Evolutionary conservation across 768 basidiomycete species (phyloP), one percentile per base, ranked within the genome.

Genomic region (Trametes gibbosa): DNA sequence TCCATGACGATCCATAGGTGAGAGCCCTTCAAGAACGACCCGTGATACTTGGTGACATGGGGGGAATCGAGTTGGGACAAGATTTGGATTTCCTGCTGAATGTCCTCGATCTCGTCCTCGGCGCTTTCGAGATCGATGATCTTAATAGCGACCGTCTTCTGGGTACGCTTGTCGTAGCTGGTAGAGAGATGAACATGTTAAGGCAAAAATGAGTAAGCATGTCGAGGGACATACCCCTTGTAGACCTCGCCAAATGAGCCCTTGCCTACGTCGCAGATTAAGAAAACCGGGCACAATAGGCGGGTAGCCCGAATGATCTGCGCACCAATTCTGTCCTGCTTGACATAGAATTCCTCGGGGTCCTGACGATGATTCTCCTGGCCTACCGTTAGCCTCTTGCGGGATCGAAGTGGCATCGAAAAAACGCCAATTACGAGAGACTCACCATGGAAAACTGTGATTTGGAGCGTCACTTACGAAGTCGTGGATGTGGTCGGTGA

Each of bases 1-100:
- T 94, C 92, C 95, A 98, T 98, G 67, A 98, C 92, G 70, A 98
- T 99, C 97, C 97, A 99, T 24, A 99, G 80, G 72, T 95, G 87
- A 5, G 95, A 92, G 16, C 95, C 95, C 72, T 98, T 96, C 69
- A 99, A 80, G 76, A 79, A 99, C 34, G 92, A 95, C 41, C 97
- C 97, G 78, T 98, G 92, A 72, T 98, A 98, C 79, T 93, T 96
- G 64, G 96, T 98, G 56, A 98, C 96, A 76, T 91, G 89, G 25
- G 92, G 88, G 24, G 95, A 98, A 74, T 98, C 96, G 65, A 99
- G 75, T 70, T 98, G 95, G 7, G 92, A 94, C 14, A 99, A 84
- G 62, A 99, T 98, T 74, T 97, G 93, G 56, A 99, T 98, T 74
- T 99, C 97, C 72, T 97, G 93, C 68, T 98, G 94, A 59, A 99